Conservation (phyloP, 768 basidiomycete species). For the Pleurotus tuber-regium region DNA sequence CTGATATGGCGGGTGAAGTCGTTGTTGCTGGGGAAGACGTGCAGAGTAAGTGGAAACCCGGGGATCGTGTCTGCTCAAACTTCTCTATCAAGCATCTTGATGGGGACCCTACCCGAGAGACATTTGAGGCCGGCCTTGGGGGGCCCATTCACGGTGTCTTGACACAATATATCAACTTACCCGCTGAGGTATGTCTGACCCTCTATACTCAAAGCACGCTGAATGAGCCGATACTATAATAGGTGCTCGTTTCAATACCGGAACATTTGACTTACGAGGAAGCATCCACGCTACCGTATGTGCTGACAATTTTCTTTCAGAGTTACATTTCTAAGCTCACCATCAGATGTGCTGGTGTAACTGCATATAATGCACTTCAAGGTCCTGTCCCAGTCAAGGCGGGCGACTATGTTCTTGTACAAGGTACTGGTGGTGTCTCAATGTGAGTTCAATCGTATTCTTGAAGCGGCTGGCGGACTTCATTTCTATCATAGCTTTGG, state of each 20-base stretch:
- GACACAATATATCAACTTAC: slow-evolving; percentile 50
- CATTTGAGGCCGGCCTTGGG: slow-evolving; percentile 35
- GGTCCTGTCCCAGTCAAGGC: slow-evolving; percentile 50
- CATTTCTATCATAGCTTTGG: slow-evolving; percentile 38
- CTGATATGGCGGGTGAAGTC: slow-evolving; percentile 62
- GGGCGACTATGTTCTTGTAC: slow-evolving; percentile 57
- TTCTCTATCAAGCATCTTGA: slow-evolving; percentile 46
- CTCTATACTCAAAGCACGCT: background rate
- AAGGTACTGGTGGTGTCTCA: slow-evolving; percentile 57
- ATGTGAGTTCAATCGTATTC: slow-evolving; percentile 28
- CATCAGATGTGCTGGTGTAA: slow-evolving; percentile 56
- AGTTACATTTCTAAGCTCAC: background rate
- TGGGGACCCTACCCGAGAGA: slow-evolving; percentile 36
- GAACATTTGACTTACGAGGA: slow-evolving; percentile 62
- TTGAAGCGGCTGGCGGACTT: background rate
- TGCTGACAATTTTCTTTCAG: background rate
- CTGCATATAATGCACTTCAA: slow-evolving; percentile 59
- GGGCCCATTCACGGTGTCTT: slow-evolving; percentile 49
- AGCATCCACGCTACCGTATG: slow-evolving; percentile 60
- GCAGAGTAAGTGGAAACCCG: slow-evolving; percentile 41
- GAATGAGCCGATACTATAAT: background rate
- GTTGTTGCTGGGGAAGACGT: slow-evolving; percentile 44
- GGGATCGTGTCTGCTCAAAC: slow-evolving; percentile 58
- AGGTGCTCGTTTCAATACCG: slow-evolving; percentile 53
- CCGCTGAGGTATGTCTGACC: slow-evolving; percentile 30